Conservation (phyloP, 1,284 basidiomycete genomes). For the Coniferiporia sulphurascens region DNA sequence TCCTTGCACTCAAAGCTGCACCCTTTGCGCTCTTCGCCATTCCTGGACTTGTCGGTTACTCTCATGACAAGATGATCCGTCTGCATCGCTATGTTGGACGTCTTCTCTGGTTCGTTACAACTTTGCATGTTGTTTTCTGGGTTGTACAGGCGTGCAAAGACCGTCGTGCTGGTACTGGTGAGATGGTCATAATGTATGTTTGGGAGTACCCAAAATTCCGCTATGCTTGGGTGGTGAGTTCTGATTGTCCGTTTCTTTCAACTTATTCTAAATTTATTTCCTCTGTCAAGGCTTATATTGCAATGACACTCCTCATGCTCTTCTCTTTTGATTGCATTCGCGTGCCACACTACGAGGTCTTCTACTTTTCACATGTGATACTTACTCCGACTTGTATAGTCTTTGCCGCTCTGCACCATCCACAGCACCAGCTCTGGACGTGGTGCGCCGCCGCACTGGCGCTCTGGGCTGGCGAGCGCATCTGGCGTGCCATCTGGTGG, state of each 20-base stretch:
- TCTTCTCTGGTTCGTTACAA: conserved; percentile 67
- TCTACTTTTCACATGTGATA: conserved; percentile 70
- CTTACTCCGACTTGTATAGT: conserved; percentile 61
- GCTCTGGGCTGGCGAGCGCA: conserved; percentile 64
- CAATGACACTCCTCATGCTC: conserved; percentile 63
- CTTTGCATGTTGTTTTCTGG: conserved; percentile 72
- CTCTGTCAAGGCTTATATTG: conserved; percentile 64
- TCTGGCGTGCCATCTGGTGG: conserved; percentile 57
- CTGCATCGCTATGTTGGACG: conserved; percentile 73
- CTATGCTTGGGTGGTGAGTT: conserved; percentile 68
- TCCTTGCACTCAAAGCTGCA: conserved; percentile 77
- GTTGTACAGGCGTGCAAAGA: conserved; percentile 66
- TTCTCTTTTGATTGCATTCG: conserved; percentile 64
- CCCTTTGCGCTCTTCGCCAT: conserved; percentile 81
- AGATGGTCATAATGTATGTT: conserved; percentile 55
- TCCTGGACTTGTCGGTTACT: conserved; percentile 60
- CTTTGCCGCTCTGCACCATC: conserved; percentile 64
- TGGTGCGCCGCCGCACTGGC: conserved; percentile 68
- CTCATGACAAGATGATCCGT: conserved; percentile 74
- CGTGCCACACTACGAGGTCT: conserved; percentile 67
- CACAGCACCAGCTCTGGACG: conserved; percentile 55
- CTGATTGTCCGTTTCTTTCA: conserved; percentile 1
- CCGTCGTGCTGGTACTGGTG: conserved; percentile 41
- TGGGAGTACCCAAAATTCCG: conserved; percentile 70
- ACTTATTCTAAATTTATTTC: conserved; percentile 4